Percentiles rank a stretch among this genome's conserved stretches.
Evolutionary conservation across 441 rosid genomes (phyloP).

Genomic region (Corymbia citriodora): DNA sequence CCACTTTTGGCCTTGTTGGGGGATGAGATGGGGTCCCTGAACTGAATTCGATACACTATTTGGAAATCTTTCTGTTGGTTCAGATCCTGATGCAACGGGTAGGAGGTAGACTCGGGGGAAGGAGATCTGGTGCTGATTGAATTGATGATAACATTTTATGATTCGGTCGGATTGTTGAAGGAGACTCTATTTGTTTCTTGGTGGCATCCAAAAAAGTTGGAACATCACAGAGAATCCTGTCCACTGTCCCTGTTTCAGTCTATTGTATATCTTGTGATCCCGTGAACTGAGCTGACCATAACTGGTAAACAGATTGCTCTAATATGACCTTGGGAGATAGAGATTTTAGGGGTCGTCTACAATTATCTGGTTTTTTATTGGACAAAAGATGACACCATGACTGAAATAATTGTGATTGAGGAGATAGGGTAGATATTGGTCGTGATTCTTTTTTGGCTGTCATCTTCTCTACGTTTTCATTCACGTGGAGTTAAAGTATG

Average conservation of each 20-base stretch:
- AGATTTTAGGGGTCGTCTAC: background rate
- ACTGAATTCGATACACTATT: background rate
- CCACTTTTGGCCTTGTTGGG: background rate
- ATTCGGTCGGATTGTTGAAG: background rate
- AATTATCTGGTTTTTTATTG: background rate
- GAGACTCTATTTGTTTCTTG: background rate
- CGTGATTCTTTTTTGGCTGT: background rate
- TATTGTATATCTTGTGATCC: background rate
- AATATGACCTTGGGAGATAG: background rate
- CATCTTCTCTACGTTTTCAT: background rate
- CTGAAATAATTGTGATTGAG: background rate
- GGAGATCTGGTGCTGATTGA: background rate
- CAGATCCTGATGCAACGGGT: background rate
- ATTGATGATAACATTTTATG: background rate
- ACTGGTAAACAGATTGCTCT: background rate
- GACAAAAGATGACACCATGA: background rate
- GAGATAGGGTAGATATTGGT: background rate
- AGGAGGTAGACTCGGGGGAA: background rate
- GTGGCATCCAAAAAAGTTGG: background rate
- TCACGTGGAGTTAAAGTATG: background rate
- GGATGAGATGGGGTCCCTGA: background rate
- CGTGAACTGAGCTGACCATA: background rate
- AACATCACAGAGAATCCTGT: background rate
- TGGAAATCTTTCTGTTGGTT: background rate
- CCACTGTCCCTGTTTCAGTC: background rate